Evolutionary conservation across 805 yeast species (phyloP), one percentile per base, ranked within the genome.

Genomic region (Teunomyces panamensis): DNA sequence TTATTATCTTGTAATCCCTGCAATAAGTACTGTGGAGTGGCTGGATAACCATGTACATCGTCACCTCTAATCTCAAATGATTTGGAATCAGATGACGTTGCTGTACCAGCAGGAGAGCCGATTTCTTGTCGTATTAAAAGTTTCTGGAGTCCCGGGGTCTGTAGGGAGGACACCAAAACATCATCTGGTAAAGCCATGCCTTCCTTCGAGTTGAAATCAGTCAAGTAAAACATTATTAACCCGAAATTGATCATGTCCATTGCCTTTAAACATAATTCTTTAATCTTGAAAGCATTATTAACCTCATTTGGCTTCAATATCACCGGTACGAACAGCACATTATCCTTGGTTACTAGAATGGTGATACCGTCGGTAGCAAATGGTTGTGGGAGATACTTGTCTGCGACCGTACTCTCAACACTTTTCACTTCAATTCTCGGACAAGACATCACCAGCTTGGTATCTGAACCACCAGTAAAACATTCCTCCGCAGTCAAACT

Each of bases 1-100:
- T 65, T 65, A 11, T 65, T 62, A 16, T 73, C 79, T 27, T 68
- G 62, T 3, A 64, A 54, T 7, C 65, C 65, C 45, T 78, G 81
- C 29, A 84, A 69, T 47, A 84, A 64, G 55, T 85, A 80, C 52
- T 84, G 84, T 1, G 94, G 94, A 0, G 92, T 86, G 10, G 80
- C 77, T 16, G 84, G 88, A 55, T 80, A 83, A 27, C 67, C 56
- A 13, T 57, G 64, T 24, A 65, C 73, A 13, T 69, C 73, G 9
- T 74, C 76, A 49, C 70, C 66, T 30, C 56, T 71, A 24, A 78
- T 67, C 44, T 74, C 81, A 42, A 80, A 69, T 0, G 87, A 81
- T 45, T 77, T 77, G 0, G 83, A 66, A 48, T 78, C 83, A 0
- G 86, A 77, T 3, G 78, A 75, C n/a, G 73, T 73, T 16, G 81